A percentile compares a stretch with the other conserved stretches of the same genome.
phyloP scores from a whole-genome alignment of 2,329 filamentous ascomycete species.

The Akanthomyces muscarius region DNA sequence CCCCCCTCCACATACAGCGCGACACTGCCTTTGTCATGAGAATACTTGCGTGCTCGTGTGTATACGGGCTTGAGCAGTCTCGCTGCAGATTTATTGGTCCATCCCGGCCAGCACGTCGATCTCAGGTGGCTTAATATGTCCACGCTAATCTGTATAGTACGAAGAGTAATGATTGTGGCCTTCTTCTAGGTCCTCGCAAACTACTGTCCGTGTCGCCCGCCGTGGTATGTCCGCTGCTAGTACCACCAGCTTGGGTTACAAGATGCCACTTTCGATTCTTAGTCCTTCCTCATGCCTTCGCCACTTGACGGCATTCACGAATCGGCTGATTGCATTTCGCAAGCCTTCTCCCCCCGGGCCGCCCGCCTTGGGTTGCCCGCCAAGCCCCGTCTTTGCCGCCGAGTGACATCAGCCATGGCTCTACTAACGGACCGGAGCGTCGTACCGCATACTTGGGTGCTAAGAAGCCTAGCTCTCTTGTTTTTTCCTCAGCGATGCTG shows the following conservation, averaged over 20 bases:
- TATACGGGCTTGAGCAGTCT: neutral
- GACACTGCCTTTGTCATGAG: conserved; percentile 13
- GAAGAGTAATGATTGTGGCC: neutral
- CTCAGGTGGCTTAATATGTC: neutral
- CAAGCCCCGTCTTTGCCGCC: conserved; percentile 13
- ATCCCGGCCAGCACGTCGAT: neutral
- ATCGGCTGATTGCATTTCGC: conserved; percentile 9
- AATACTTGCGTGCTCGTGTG: neutral
- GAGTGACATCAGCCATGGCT: conserved; percentile 15
- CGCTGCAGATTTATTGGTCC: conserved; percentile 5
- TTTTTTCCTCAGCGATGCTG: neutral
- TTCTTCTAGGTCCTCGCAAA: neutral
- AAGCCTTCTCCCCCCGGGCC: neutral
- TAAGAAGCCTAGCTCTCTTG: neutral
- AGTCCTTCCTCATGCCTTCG: neutral
- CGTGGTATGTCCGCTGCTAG: neutral
- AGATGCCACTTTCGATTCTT: neutral
- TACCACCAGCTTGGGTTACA: neutral
- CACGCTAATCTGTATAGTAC: too few relatives aligned
- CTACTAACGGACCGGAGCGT: neutral
- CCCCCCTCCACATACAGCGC: conserved; percentile 6
- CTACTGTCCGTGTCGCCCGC: neutral
- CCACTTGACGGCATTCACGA: conserved; percentile 11
- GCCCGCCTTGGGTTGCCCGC: conserved; percentile 5
- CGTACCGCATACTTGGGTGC: neutral